A percentile compares a stretch with the other conserved stretches of the same genome.
Evolutionary conservation across 257 asterid species (phyloP).

Genomic region (Craterostigma plantagineum): DNA sequence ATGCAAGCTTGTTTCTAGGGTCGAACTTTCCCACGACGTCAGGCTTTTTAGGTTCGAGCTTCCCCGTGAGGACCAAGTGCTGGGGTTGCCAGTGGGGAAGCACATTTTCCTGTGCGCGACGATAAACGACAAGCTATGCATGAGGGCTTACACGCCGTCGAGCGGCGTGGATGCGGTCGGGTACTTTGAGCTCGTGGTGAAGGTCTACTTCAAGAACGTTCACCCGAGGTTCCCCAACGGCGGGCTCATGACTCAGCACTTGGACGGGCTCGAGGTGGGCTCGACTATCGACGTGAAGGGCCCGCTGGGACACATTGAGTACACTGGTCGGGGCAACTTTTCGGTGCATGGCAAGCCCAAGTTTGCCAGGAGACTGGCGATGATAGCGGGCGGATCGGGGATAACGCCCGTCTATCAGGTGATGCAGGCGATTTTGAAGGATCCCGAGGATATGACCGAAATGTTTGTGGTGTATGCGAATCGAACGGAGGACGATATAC

Average conservation of each 20-base stretch:
- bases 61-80: conserved; percentile 48
- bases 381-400: conserved; percentile 92
- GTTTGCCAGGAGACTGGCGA: conserved; percentile 49
- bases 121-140: conserved; percentile 54
- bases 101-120: conserved; percentile 66
- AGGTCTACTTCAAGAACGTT: conserved; percentile 45
- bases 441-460: conserved; percentile 60
- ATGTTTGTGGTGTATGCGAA: conserved; percentile 77
- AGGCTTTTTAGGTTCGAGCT: conserved; percentile 45
- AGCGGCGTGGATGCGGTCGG: conserved; percentile 50
- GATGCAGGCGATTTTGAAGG: conserved; percentile 69
- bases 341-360: conserved; percentile 42
- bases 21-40: conserved; percentile 57
- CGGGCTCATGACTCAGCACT: conserved; percentile 63
- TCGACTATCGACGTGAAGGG: conserved; percentile 55
- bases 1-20: conserved; percentile 41
- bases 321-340: conserved; percentile 48
- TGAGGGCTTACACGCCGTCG: conserved; percentile 91
- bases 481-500: conserved; percentile 72
- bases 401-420: conserved; percentile 82
- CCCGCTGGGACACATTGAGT: conserved; percentile 85
- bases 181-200: conserved; percentile 60
- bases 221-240: conserved; percentile 85
- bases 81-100: conserved; percentile 70
- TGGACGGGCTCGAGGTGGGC: conserved; percentile 40